Evolutionary conservation across 257 asterid genomes (phyloP).

Genomic region (Primulina tabacum): DNA sequence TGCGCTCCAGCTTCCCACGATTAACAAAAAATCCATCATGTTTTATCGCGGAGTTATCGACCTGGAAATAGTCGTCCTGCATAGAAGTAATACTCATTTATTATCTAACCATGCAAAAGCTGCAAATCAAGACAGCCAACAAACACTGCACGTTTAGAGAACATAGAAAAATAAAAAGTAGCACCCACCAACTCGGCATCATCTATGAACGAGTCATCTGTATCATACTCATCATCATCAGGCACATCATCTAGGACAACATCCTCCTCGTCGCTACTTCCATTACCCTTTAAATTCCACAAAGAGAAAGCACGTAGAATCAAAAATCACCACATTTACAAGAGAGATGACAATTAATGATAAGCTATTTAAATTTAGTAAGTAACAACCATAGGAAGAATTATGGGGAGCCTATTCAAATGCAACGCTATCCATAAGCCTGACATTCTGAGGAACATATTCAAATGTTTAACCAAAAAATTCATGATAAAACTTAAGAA

Average conservation of each 20-base stretch:
- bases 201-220: conserved; percentile 94
- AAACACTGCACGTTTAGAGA: neutral
- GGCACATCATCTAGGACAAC: conserved; percentile 77
- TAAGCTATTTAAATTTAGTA: no score
- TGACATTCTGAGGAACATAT: neutral
- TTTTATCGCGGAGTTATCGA: conserved; percentile 84
- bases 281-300: conserved; percentile 58
- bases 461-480: neutral
- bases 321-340: neutral
- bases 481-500: no score
- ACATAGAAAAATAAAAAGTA: neutral
- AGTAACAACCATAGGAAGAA: neutral
- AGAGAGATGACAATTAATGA: neutral
- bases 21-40: conserved; percentile 97
- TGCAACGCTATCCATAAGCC: neutral
- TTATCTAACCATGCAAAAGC: conserved; percentile 20
- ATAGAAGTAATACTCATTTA: conserved; percentile 18
- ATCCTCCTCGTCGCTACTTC: conserved; percentile 94
- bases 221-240: conserved; percentile 96
- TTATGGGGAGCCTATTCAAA: neutral
- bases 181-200: conserved; percentile 86
- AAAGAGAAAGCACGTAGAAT: neutral
- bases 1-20: conserved; percentile 90
- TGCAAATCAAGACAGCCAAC: neutral
- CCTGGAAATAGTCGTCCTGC: conserved; percentile 99